Evolutionary conservation across 169 alveolate genomes (phyloP).

Genomic region (Amoebophrya sp.): DNA sequence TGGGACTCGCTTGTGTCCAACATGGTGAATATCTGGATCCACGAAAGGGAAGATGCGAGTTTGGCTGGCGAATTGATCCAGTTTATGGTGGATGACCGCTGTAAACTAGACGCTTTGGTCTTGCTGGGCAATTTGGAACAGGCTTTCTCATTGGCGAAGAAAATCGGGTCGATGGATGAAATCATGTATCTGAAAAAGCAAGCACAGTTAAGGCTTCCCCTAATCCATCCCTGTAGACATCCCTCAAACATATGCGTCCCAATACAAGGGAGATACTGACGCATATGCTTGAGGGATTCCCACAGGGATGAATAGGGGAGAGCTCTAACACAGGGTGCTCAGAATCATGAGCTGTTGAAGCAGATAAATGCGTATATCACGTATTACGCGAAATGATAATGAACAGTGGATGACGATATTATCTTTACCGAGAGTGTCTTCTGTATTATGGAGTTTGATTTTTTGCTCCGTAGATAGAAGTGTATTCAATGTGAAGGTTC

Average conservation of each 20-base stretch:
- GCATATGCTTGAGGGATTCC: no score
- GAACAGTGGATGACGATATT: no score
- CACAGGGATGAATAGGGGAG: no score
- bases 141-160: neutral
- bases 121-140: neutral
- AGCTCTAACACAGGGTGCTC: no score
- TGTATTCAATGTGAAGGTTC: no score
- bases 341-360: neutral
- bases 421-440: no score
- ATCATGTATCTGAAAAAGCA: neutral
- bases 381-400: no score
- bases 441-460: no score
- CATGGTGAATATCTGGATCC: constrained; percentile 22
- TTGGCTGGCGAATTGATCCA: neutral
- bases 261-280: no score
- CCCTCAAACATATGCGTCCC: no score
- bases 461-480: no score
- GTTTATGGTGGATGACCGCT: neutral
- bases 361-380: neutral
- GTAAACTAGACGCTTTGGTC: neutral
- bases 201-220: neutral
- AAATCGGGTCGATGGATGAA: neutral
- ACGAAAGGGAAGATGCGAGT: neutral
- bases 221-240: no score
- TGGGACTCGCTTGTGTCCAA: neutral